These are phyloP conservation scores for Diphasiastrum complanatum DNA, from an alignment of 83 land plant genomes.

Conservation along the genomic window DNA sequence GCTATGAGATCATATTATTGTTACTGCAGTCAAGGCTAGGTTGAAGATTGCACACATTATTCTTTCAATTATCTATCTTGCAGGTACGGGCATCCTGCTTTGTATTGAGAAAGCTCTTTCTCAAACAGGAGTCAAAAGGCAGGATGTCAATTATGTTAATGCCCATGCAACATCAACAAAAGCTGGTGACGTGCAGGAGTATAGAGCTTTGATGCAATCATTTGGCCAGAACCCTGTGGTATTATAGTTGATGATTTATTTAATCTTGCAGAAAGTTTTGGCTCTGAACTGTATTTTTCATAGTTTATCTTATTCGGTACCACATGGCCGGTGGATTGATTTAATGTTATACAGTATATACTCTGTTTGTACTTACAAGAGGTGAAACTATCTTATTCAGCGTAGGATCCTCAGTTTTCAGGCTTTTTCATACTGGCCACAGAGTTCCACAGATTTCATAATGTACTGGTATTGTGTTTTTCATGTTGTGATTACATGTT, in stretches of 20 bases:
- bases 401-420: too few relatives aligned
- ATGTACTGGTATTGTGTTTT: neutral
- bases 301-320: neutral
- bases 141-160: constrained; percentile 89
- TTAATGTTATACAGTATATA: too few relatives aligned
- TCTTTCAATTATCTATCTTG: neutral
- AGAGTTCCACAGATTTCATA: too few relatives aligned
- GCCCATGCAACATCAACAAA: constrained; percentile 91
- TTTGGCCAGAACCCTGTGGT: constrained; percentile 82
- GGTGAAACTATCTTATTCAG: too few relatives aligned
- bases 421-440: too few relatives aligned
- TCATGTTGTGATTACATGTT: constrained; percentile 1
- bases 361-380: too few relatives aligned
- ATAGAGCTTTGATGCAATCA: constrained; percentile 60
- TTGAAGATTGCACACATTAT: neutral
- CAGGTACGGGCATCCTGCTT: constrained; percentile 71
- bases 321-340: too few relatives aligned
- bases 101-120: constrained; percentile 86
- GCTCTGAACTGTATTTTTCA: neutral
- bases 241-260: too few relatives aligned
- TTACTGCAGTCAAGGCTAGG: neutral
- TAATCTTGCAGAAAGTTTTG: neutral
- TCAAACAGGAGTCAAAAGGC: constrained; percentile 57
- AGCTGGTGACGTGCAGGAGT: constrained; percentile 86
- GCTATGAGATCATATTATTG: neutral